These are phyloP conservation scores for Colletotrichum sp. DNA, from an alignment of 2,329 filamentous ascomycete species.

Conservation along the genomic window DNA sequence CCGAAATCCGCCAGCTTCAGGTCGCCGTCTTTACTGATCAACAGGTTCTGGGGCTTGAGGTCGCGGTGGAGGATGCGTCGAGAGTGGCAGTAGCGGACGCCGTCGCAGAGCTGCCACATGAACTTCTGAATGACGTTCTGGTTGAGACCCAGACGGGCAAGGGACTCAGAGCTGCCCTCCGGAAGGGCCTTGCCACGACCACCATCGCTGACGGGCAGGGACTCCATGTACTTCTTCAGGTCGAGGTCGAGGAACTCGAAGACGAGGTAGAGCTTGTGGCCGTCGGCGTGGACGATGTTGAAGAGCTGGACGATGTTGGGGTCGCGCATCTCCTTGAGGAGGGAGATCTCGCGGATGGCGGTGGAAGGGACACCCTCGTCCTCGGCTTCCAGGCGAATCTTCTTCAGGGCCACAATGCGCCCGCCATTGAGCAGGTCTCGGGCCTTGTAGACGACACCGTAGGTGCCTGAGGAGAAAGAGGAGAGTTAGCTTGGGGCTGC, in stretches of 20 bases:
- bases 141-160: conserved; percentile 74
- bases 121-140: conserved; percentile 89
- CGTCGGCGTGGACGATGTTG: conserved; percentile 94
- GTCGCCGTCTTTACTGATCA: conserved; percentile 87
- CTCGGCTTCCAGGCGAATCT: conserved; percentile 93
- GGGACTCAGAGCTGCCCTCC: conserved; percentile 70
- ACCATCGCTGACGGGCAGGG: conserved; percentile 82
- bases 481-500: not conserved
- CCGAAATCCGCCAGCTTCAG: conserved; percentile 92
- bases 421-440: conserved; percentile 81
- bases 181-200: conserved; percentile 86
- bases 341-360: conserved; percentile 91
- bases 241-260: conserved; percentile 92
- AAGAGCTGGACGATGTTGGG: conserved; percentile 86
- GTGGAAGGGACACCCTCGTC: conserved; percentile 93
- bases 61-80: conserved; percentile 88
- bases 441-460: conserved; percentile 95
- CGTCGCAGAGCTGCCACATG: conserved; percentile 86
- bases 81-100: conserved; percentile 86
- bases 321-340: conserved; percentile 94
- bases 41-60: conserved; percentile 87
- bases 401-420: conserved; percentile 91
- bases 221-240: conserved; percentile 96
- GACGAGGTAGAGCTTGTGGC: conserved; percentile 93
- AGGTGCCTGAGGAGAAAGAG: conserved; percentile 71